A percentile compares a stretch with the other conserved stretches of the same genome.
These are phyloP conservation scores for Termitomyces sp. DNA, from an alignment of 768 basidiomycete genomes.

Conservation along the genomic window DNA sequence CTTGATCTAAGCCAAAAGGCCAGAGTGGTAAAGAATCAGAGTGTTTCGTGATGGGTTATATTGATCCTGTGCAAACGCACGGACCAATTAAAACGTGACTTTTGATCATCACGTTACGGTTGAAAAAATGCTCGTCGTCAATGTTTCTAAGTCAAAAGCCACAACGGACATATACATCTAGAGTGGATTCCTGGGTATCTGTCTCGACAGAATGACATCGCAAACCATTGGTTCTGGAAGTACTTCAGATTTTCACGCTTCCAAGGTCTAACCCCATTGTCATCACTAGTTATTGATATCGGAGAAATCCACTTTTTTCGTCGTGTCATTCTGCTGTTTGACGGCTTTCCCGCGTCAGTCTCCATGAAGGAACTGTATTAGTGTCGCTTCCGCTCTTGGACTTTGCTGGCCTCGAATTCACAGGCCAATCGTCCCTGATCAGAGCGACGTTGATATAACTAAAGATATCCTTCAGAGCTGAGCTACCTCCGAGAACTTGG, in stretches of 20 bases:
- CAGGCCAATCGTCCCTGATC: background rate
- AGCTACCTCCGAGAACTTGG: background rate
- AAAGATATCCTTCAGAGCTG: background rate
- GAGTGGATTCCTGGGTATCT: background rate
- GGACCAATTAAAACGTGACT: conserved; percentile 4
- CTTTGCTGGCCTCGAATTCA: background rate
- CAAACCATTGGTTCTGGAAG: background rate
- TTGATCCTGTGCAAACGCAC: conserved; percentile 2
- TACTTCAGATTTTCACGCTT: too few species aligned
- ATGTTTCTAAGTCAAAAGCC: background rate
- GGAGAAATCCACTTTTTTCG: background rate
- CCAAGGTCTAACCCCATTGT: too few species aligned
- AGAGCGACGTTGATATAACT: background rate
- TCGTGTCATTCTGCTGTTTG: background rate
- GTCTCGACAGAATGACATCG: background rate
- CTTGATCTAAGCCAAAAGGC: conserved; percentile 97
- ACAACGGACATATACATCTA: background rate
- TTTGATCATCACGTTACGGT: background rate
- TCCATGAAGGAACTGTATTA: background rate
- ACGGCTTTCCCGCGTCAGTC: background rate
- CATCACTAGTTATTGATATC: too few species aligned
- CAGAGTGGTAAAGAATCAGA: conserved; percentile 63
- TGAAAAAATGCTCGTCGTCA: too few species aligned
- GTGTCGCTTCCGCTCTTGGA: background rate
- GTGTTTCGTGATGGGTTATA: background rate